phyloP scores from a whole-genome alignment of 768 basidiomycete species.

The Porpolomopsis calyptriformis region DNA sequence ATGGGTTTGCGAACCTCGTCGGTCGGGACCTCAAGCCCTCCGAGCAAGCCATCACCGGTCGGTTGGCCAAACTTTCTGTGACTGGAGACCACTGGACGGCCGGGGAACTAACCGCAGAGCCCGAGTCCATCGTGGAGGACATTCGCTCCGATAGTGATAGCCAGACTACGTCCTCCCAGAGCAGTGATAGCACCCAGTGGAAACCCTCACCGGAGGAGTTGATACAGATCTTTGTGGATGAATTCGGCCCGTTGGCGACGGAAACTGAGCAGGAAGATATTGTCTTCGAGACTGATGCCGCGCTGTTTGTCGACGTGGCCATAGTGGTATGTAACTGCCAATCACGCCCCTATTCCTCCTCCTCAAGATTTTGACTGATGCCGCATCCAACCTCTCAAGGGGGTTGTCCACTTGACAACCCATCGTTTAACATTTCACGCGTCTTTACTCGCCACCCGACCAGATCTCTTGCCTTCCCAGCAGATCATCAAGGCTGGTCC shows the following conservation, averaged over 20 bases:
- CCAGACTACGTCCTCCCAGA: background rate
- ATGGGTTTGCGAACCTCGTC: constrained; percentile 33
- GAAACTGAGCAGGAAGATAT: constrained; percentile 39
- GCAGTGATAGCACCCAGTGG: constrained; percentile 11
- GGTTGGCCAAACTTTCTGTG: constrained; percentile 30
- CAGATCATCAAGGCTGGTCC: constrained; percentile 41
- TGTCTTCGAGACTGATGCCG: constrained; percentile 43
- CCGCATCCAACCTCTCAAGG: constrained; percentile 21
- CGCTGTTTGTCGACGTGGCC: constrained; percentile 36
- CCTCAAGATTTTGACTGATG: background rate
- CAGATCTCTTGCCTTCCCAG: constrained; percentile 20
- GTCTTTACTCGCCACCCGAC: constrained; percentile 38
- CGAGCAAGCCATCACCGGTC: constrained; percentile 25
- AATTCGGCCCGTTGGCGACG: constrained; percentile 43
- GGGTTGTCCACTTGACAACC: constrained; percentile 54
- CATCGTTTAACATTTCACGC: constrained; percentile 60
- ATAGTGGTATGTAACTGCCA: constrained; percentile 38
- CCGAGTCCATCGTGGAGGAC: constrained; percentile 15
- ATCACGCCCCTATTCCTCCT: no score
- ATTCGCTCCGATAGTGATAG: constrained; percentile 4
- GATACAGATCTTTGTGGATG: constrained; percentile 39
- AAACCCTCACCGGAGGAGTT: constrained; percentile 37
- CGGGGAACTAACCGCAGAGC: constrained; percentile 16
- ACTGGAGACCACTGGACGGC: constrained; percentile 23
- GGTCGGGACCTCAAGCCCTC: constrained; percentile 27